phyloP scores from a whole-genome alignment of 2,329 filamentous ascomycete species.

The Ophiostoma ips region DNA sequence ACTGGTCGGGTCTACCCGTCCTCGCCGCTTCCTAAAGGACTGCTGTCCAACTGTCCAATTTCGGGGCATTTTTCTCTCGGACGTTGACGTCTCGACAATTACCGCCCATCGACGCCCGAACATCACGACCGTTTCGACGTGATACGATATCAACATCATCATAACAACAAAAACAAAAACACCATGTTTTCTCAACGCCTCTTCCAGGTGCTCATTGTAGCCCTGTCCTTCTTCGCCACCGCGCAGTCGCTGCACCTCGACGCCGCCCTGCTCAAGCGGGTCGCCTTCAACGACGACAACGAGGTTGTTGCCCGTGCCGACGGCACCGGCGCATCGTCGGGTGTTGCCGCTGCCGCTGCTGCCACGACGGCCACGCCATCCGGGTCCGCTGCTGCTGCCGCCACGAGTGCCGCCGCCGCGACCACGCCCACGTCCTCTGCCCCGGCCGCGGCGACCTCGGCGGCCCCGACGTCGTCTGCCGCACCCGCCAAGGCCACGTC shows the following conservation, averaged over 20 bases:
- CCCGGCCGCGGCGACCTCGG: constrained; percentile 9
- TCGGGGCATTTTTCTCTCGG: background rate
- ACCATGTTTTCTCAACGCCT: constrained; percentile 34
- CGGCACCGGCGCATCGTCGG: constrained; percentile 3
- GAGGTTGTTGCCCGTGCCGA: constrained; percentile 3
- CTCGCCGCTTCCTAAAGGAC: background rate
- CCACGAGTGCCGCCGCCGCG: constrained; percentile 9
- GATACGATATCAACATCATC: background rate
- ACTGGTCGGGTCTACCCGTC: background rate
- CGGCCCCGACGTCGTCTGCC: constrained; percentile 10
- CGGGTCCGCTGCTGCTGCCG: background rate
- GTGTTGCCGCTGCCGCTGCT: background rate
- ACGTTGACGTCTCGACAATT: background rate
- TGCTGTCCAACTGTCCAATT: background rate
- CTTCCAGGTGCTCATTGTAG: constrained; percentile 34
- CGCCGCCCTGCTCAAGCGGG: constrained; percentile 11
- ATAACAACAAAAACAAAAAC: constrained; percentile 10
- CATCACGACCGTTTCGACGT: background rate
- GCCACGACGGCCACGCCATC: constrained; percentile 11
- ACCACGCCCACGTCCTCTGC: constrained; percentile 8
- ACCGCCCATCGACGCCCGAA: background rate
- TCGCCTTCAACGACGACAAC: background rate
- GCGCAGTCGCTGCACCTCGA: constrained; percentile 29
- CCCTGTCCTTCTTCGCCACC: constrained; percentile 31
- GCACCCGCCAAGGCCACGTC: constrained; percentile 11